phyloP scores from a whole-genome alignment of 1,284 basidiomycete genomes.

The Wallemia hederae region DNA sequence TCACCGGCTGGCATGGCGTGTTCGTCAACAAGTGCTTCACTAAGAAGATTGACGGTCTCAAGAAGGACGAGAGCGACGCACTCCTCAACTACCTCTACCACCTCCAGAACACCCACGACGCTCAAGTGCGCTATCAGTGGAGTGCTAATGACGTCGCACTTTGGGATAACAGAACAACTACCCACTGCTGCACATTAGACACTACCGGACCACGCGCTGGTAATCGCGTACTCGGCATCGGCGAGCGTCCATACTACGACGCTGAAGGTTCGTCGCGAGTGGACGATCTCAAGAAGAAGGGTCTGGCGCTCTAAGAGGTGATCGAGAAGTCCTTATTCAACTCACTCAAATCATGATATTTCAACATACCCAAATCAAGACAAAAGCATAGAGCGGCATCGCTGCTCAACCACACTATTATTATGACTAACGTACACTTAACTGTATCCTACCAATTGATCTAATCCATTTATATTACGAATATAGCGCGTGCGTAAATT shows the following conservation, averaged over 20 bases:
- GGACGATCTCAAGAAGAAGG: neutral
- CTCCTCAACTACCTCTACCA: constrained; percentile 3
- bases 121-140: constrained; percentile 28
- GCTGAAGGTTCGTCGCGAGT: neutral
- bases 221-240: constrained; percentile 23
- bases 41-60: constrained; percentile 5
- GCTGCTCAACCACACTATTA: neutral
- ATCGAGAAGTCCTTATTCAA: neutral
- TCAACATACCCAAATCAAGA: neutral
- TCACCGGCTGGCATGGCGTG: constrained; percentile 9
- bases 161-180: constrained; percentile 23
- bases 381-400: neutral
- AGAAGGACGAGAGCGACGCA: constrained; percentile 3
- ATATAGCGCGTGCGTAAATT: no score
- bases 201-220: constrained; percentile 8
- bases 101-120: constrained; percentile 17
- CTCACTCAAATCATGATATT: neutral
- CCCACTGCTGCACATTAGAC: constrained; percentile 17
- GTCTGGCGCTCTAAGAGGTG: neutral
- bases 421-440: neutral
- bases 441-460: neutral
- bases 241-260: constrained; percentile 8
- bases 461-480: no score
- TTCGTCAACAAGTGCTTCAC: constrained; percentile 4
- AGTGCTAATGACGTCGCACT: constrained; percentile 11